Evolutionary conservation across 805 yeast genomes (phyloP), one percentile per base, ranked within the genome.

Genomic region (Zygosaccharomyces pseudorouxii): DNA sequence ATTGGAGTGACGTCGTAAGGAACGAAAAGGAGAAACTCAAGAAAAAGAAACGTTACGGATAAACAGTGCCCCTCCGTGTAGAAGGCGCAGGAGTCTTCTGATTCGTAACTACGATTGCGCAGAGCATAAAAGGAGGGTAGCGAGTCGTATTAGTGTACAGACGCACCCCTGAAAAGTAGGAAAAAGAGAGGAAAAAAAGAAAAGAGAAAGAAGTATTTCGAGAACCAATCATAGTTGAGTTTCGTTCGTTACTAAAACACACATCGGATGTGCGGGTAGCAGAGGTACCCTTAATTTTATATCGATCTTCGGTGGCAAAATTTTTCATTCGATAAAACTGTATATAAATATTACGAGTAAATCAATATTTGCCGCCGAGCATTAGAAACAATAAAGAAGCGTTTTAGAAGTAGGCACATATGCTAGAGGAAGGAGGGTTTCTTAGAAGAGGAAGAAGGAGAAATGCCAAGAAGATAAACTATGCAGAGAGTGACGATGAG

Each of bases 391-490:
- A 12, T 30, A 30, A 9, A 30, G 14, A 12, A 12, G n/a, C 14
- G 35, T 4, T 16, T 30, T 2, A 30, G 3, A n/a, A 16, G 18
- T n/a, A 7, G 3, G 8, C 11, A 30, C 20, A 10, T 23, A 42
- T 51, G 46, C 40, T 51, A 45, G 63, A 60, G 45, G 65, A 58
- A 48, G 69, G 68, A 16, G 68, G 69, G 3, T 63, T 63, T 49
- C 53, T 65, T 22, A 58, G 64, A 35, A 59, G 72, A 43, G 52
- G 59, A 3, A 54, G 58, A 33, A 30, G 36, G 16, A 47, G 56
- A 12, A 55, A 69, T 2, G 63, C 57, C 35, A 58, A 59, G 44
- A 65, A 63, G 7, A 69, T 71, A 23, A 71, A 65, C 35, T 70
- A 70, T 45, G 67, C 60, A 3, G 74, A 70, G 43, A 58, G 63